Evolutionary conservation across 1,139 yeast genomes (phyloP).

Genomic region (Geotrichum restrictum): DNA sequence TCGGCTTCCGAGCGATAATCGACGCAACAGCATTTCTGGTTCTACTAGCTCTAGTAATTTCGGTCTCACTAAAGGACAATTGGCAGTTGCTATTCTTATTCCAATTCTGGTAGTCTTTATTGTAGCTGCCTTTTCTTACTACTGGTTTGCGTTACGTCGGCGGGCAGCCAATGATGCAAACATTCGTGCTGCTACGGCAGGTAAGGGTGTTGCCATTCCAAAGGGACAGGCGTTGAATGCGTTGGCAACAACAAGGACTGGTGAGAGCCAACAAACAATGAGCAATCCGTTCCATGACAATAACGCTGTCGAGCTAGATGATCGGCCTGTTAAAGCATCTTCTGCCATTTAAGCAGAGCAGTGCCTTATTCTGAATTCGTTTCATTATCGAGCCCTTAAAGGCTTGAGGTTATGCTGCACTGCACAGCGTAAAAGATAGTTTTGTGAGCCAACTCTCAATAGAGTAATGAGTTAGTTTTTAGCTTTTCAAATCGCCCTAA

Average conservation of each 20-base stretch:
- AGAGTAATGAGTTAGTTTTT: too few species aligned
- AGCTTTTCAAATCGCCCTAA: background rate
- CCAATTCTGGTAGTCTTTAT: slow-evolving; percentile 39
- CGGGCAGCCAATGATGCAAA: slow-evolving; percentile 7
- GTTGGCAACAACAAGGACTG: background rate
- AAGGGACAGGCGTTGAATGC: slow-evolving; percentile 13
- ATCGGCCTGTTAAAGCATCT: slow-evolving; percentile 6
- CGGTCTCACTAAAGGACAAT: slow-evolving; percentile 28
- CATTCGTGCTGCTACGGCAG: slow-evolving; percentile 10
- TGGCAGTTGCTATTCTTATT: slow-evolving; percentile 46
- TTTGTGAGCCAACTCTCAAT: too few species aligned
- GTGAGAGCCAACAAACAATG: slow-evolving; percentile 14
- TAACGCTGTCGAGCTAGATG: slow-evolving; percentile 18
- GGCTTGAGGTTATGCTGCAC: too few species aligned
- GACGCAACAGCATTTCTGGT: slow-evolving; percentile 24
- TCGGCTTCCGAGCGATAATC: slow-evolving; percentile 43
- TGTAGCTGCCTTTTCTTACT: slow-evolving; percentile 19
- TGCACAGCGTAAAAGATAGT: too few species aligned
- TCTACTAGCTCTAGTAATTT: slow-evolving; percentile 27
- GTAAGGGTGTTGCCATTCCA: slow-evolving; percentile 15
- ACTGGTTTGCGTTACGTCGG: slow-evolving; percentile 21
- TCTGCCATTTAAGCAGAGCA: slow-evolving; percentile 16
- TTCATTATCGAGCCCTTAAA: too few species aligned
- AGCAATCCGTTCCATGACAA: slow-evolving; percentile 22
- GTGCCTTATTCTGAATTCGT: too few species aligned